Base-by-base conservation (phyloP, 805 yeast genomes). In the Suhomyces kilbournensis region DNA sequence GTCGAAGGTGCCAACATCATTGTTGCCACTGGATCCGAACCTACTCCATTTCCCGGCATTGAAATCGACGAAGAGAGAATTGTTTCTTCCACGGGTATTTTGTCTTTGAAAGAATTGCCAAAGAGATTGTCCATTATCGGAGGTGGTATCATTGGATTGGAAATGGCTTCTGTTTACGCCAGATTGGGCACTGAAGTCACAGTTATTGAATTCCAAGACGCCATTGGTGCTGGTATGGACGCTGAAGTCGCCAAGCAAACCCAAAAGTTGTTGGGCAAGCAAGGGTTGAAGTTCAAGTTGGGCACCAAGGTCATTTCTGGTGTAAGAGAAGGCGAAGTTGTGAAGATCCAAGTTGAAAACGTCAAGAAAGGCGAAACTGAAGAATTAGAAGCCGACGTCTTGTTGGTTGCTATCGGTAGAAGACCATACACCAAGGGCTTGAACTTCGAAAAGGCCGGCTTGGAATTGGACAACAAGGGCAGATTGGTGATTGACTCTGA, bases 151-250 rank as follows among this genome's bases (percentile, higher is more conserved):
- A 94, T 94, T 70, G 99, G 99, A 68, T 83, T 94, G 62, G 99
- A 94, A 79, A 94, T 94, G 97, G 99, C 97, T 58, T 92, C 98
- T 23, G 99, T 94, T 46, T 94, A 96, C 86, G 77, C 92, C 53
- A 85, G 99, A 76, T 78, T 94, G 65, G 99, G 99, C 44, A 78
- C 97, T 43, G 91, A 94, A 77, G 99, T 94, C 58, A 93, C 97
- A 44, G 87, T 94, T 52, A 76, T 94, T 55, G 99, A 94, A 81
- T 94, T 82, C 84, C 90, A 86, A 73, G 79, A 80, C 64, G 81
- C 94, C 58, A 87, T 94, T 68, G 99, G 99, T 79, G 98, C 97
- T 55, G 96, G 97, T 62, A 94, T 94, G 97, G 99, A 94, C 72
- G 86, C 79, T 49, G 99, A 94, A 80, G 91, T 94, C 55, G 86